Base-by-base conservation (phyloP, 192 early-diverging fungal genomes). In the Podila clonocystis region DNA sequence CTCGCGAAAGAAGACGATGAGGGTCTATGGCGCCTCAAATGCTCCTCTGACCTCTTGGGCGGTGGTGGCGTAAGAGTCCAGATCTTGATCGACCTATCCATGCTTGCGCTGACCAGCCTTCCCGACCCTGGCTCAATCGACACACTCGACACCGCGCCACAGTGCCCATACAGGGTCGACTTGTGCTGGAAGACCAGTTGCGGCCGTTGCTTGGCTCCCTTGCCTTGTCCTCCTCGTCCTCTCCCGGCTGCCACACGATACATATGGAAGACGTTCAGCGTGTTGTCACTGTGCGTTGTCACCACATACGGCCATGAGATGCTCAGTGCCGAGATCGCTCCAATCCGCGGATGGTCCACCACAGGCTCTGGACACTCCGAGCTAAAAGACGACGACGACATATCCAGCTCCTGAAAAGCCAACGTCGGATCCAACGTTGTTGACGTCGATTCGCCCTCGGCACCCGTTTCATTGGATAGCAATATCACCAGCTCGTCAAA, bases 1-100 rank as follows among this genome's bases (percentile, higher is more conserved):
- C 22, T 20, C 4, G 52, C 24, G 63, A 57, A 24, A 50, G 50
- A 15, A n/a, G 62, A 62, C 33, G 61, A 62, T 19, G 50, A 52
- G 12, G 50, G 12, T 26, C 24, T 11, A 8, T n/a, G 20, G 4
- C 22, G 50, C 50, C n/a, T 22, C 22, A 1, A 0, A 9, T 11
- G 34, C 9, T n/a, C 52, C 4, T 22, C 9, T 22, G 52, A 20
- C 13, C 41, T 45, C 13, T 15, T 45, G 13, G 3, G 4, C 7
- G 33, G 34, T 17, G 50, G 45, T 7, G 45, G 33, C 24, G 63
- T 17, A 62, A 73, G 59, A 0, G 70, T 68, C 77, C 77, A 80
- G 4, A 80, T 66, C 60, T 80, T 80, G 70, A 80, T 80, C 0
- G 77, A 80, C 58, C 77, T 62, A 48, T 80, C 77, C 77, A 80